These are phyloP conservation scores for Ophiocordyceps unilateralis DNA, from an alignment of 2,329 filamentous ascomycete species.

Conservation along the genomic window DNA sequence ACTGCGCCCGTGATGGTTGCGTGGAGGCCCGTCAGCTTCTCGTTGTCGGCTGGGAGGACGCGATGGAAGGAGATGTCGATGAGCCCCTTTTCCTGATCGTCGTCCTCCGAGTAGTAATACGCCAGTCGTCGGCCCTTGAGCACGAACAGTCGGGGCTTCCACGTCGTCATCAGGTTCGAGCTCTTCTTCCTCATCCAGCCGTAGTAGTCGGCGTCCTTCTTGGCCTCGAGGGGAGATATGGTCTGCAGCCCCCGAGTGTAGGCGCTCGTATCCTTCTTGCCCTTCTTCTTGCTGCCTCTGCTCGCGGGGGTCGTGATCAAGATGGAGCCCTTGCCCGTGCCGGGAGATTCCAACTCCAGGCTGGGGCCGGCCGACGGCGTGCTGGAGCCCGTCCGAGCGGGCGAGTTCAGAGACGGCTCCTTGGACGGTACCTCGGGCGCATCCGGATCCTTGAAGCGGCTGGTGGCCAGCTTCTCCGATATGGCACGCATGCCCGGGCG, in stretches of 20 bases:
- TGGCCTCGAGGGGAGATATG: constrained; percentile 66
- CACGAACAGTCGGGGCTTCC: constrained; percentile 94
- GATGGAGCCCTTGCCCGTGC: constrained; percentile 39
- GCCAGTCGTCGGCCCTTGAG: constrained; percentile 79
- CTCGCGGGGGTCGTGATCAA: constrained; percentile 28
- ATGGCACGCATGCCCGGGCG: constrained; percentile 64
- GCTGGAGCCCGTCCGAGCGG: constrained; percentile 61
- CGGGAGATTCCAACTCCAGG: constrained; percentile 64
- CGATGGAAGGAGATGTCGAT: constrained; percentile 97
- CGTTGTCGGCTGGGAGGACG: constrained; percentile 85
- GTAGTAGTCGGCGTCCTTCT: constrained; percentile 75
- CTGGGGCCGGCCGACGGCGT: constrained; percentile 49
- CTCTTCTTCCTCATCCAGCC: constrained; percentile 99
- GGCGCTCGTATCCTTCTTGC: constrained; percentile 88
- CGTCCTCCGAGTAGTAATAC: constrained; percentile 91
- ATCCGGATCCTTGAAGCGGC: constrained; percentile 33
- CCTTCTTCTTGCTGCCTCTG: constrained; percentile 44
- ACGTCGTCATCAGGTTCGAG: constrained; percentile 87
- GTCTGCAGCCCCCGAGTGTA: constrained; percentile 77
- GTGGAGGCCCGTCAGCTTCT: constrained; percentile 77
- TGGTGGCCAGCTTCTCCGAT: constrained; percentile 54
- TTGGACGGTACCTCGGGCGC: constrained; percentile 31
- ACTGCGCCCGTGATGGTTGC: constrained; percentile 83
- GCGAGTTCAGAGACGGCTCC: constrained; percentile 41
- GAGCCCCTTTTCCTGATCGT: constrained; percentile 81